Percentiles rank a stretch among this genome's conserved stretches.
Conservation (phyloP, 257 asterid species). For the Pogostemon cablin region DNA sequence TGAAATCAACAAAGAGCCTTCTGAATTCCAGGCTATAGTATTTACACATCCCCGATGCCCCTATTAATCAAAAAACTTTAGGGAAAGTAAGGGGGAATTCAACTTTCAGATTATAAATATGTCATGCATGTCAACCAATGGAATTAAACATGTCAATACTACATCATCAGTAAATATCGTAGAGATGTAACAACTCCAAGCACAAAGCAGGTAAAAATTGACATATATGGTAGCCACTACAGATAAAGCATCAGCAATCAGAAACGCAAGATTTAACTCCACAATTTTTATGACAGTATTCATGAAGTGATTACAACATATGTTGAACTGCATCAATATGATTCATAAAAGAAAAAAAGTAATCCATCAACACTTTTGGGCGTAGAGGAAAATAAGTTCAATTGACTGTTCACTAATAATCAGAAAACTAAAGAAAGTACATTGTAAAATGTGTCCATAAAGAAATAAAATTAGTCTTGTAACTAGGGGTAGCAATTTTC, state of each 20-base stretch:
- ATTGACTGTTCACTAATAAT: background rate
- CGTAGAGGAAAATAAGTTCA: background rate
- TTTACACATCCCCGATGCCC: conserved; percentile 97
- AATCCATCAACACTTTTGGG: conserved; percentile 3
- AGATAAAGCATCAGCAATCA: conserved; percentile 20
- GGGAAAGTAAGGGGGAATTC: background rate
- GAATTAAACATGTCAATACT: background rate
- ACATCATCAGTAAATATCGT: conserved; percentile 19
- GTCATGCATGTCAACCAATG: conserved; percentile 6
- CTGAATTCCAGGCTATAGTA: conserved; percentile 90
- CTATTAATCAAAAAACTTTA: conserved; percentile 45
- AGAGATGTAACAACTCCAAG: conserved; percentile 31
- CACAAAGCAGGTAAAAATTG: background rate
- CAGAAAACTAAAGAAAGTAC: background rate
- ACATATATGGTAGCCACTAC: conserved; percentile 16
- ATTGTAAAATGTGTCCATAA: background rate
- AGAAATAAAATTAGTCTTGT: background rate
- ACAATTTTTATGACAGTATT: background rate
- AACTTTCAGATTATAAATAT: conserved; percentile 27
- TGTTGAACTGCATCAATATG: background rate
- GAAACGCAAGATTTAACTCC: conserved; percentile 10
- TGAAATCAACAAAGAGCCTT: conserved; percentile 84
- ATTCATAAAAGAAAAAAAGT: background rate
- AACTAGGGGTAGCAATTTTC: too few relatives aligned
- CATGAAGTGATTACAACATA: background rate